Base-by-base conservation (phyloP, 768 basidiomycete genomes). In the Sistotremastrum suecicum region DNA sequence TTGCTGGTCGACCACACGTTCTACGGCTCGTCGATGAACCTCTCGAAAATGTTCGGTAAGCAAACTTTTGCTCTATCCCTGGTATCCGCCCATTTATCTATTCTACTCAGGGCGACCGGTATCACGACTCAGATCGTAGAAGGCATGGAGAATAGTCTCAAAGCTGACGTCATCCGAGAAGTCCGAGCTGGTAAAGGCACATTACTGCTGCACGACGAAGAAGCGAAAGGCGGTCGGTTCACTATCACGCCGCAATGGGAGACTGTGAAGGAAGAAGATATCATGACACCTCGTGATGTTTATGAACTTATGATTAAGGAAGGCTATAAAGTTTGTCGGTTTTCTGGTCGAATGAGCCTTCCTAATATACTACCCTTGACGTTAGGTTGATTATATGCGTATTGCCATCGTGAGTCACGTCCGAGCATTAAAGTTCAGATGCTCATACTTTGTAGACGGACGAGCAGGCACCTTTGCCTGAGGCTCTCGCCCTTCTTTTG, bases 181-280 rank as follows among this genome's bases (percentile, higher is more conserved):
- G 67, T 92, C n/a, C 69, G 70, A 37, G 65, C 69, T 32, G 75
- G 75, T 34, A 56, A 57, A 51, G 91, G 91, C 3, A 76, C 86
- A 29, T 77, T 99, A 37, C 66, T 99, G 1, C 72, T 98, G 2
- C 95, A 98, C 51, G 94, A 98, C 54, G 94, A 99, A 63, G 92
- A 95, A 60, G 91, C 94, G 45, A 73, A 83, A 36, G 86, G 91
- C 1, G 92, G 92, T 2, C 71, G 77, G 0, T 98, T 90, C 62
- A 73, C 81, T 7, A 85, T 99, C 51, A 81, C 95, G 35, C 92
- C 95, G 1, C 78, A 91, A 41, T 99, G 92, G 94, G 92, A 97
- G 63, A 78, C 76, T 2, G 80, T 94, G 3, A 66, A 72, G 1
- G 80, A 84, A 48, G 69, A 70, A 29, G 88, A 92, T 39, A 86